These are phyloP conservation scores for Bryoglossum gracile DNA, from an alignment of 495 filamentous ascomycete species.

Conservation along the genomic window DNA sequence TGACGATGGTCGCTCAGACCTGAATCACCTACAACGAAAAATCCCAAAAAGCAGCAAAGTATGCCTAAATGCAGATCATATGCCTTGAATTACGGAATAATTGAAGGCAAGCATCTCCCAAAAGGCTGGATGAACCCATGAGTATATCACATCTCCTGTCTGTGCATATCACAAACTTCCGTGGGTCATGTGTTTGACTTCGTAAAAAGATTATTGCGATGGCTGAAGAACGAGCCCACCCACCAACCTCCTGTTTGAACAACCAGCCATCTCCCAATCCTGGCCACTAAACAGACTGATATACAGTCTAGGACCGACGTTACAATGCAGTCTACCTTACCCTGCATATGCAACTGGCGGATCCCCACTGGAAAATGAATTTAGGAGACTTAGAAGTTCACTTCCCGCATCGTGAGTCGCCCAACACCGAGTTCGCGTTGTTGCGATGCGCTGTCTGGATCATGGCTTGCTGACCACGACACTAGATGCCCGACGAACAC, in stretches of 20 bases:
- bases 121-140: constrained; percentile 17
- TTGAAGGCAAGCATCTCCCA: too few species aligned
- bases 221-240: constrained; percentile 12
- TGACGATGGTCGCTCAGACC: too few species aligned
- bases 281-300: constrained; percentile 19
- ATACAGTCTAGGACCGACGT: constrained; percentile 3
- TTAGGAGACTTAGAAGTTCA: constrained; percentile 12
- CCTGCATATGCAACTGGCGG: constrained; percentile 13
- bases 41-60: too few species aligned
- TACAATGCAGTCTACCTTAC: constrained; percentile 14
- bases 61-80: too few species aligned
- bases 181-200: constrained; percentile 9
- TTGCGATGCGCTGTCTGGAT: constrained; percentile 16
- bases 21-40: too few species aligned
- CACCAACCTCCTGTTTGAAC: constrained; percentile 3
- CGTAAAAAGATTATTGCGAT: constrained; percentile 10
- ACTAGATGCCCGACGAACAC: constrained; percentile 47
- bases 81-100: too few species aligned
- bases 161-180: constrained; percentile 11
- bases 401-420: constrained; percentile 16
- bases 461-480: constrained; percentile 9
- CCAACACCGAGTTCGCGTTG: too few species aligned
- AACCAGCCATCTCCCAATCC: constrained; percentile 12
- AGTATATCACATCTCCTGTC: constrained; percentile 9
- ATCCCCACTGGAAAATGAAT: constrained; percentile 23